A percentile compares a stretch with the other conserved stretches of the same genome.
phyloP scores from a whole-genome alignment of 1,284 basidiomycete genomes.

The Marasmius fiardii region DNA sequence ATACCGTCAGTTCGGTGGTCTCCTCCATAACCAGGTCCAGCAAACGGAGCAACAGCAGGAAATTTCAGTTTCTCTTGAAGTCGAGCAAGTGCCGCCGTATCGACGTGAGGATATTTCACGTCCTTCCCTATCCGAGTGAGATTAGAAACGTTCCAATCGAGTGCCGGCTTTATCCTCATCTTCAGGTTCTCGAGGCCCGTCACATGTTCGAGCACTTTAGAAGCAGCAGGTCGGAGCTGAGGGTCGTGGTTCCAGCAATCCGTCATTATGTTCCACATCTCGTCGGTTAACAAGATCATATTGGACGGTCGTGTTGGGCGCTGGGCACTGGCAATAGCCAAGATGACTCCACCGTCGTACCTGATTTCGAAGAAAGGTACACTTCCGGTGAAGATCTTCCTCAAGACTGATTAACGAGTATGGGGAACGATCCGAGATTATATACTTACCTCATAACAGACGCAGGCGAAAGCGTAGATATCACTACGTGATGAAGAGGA shows the following conservation, averaged over 20 bases:
- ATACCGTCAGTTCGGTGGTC: too few species aligned
- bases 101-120: neutral
- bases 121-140: neutral
- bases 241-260: neutral
- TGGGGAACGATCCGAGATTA: neutral
- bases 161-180: neutral
- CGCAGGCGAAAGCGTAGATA: neutral
- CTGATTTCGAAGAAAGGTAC: neutral
- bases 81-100: neutral
- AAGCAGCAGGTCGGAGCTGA: neutral
- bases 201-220: neutral
- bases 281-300: neutral
- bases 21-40: too few species aligned
- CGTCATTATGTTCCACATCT: neutral
- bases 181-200: neutral
- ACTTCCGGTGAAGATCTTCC: neutral
- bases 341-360: neutral
- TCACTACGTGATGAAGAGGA: neutral
- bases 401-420: neutral
- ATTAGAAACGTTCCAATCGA: neutral
- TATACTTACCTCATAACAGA: neutral
- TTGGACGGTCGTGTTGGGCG: neutral
- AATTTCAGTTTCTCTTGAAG: too few species aligned
- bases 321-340: neutral
- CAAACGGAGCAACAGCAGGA: too few species aligned